These are phyloP conservation scores for Chrysanthemum makinoi DNA, from an alignment of 129 eudicot genomes.

Conservation along the genomic window DNA sequence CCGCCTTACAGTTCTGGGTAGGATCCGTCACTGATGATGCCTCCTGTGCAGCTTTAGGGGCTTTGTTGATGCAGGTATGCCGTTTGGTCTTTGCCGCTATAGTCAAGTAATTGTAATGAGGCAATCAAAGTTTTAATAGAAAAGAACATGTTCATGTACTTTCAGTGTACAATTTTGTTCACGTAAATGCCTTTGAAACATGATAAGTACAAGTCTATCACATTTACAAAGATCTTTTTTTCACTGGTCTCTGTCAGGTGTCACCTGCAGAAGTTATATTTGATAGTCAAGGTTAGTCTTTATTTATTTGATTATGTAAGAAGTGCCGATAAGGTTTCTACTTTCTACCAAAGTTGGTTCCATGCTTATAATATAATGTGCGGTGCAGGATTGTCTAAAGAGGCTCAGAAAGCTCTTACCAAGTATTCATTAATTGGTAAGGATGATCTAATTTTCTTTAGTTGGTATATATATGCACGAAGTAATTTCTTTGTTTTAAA, in stretches of 20 bases:
- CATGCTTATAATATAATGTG: slow-evolving; percentile 18
- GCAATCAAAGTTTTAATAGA: neutral
- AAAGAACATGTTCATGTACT: slow-evolving; percentile 6
- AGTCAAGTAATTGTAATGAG: slow-evolving; percentile 5
- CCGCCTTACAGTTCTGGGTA: slow-evolving; percentile 87
- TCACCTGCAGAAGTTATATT: slow-evolving; percentile 89
- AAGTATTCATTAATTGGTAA: slow-evolving; percentile 73
- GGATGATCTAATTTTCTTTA: slow-evolving; percentile 1
- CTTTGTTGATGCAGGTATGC: slow-evolving; percentile 88
- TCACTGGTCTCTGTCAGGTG: slow-evolving; percentile 45
- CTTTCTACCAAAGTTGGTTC: slow-evolving; percentile 9
- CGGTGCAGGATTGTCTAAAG: slow-evolving; percentile 77
- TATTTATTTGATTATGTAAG: slow-evolving; percentile 6
- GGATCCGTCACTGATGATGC: slow-evolving; percentile 90
- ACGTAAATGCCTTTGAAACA: slow-evolving; percentile 9
- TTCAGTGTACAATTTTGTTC: neutral
- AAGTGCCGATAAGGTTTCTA: neutral
- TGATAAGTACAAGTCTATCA: neutral
- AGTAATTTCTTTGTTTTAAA: neutral
- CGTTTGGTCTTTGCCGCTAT: neutral
- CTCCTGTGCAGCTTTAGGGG: slow-evolving; percentile 87
- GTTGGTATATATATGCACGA: slow-evolving; percentile 12
- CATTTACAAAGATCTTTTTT: neutral
- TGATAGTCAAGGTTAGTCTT: slow-evolving; percentile 56
- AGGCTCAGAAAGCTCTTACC: slow-evolving; percentile 78